Conservation (phyloP, 1,284 basidiomycete genomes). For the Tremellales sp. region DNA sequence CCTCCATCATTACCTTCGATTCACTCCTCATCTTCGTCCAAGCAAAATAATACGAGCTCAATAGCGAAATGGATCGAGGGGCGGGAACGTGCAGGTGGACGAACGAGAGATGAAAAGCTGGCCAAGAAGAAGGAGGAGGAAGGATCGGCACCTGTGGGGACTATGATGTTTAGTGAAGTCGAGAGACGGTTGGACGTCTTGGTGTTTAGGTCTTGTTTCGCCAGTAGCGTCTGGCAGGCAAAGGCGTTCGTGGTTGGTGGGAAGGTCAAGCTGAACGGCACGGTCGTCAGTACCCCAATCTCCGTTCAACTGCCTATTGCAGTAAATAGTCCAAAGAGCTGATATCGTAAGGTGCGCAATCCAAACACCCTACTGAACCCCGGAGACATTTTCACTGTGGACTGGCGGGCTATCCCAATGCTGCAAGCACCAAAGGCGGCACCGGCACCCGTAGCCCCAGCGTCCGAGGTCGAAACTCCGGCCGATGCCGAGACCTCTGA, state of each 20-base stretch:
- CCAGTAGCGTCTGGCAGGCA: conserved; percentile 84
- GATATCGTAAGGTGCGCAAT: conserved; percentile 62
- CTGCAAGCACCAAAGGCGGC: conserved; percentile 45
- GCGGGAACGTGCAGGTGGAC: conserved; percentile 32
- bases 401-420: conserved; percentile 76
- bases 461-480: conserved; percentile 19
- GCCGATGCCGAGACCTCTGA: conserved; percentile 13
- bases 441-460: conserved; percentile 8
- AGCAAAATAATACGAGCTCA: background rate
- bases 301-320: background rate
- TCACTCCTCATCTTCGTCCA: conserved; percentile 51
- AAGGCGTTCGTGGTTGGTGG: conserved; percentile 81
- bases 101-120: conserved; percentile 49
- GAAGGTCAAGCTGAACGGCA: conserved; percentile 83
- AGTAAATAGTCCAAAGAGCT: too few species aligned
- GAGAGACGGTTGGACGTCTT: conserved; percentile 91
- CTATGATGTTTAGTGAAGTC: conserved; percentile 88
- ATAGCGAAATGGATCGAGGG: conserved; percentile 56
- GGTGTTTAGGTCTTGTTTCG: conserved; percentile 88
- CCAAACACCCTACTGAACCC: conserved; percentile 88
- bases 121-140: conserved; percentile 56
- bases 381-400: conserved; percentile 88
- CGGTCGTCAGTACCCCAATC: conserved; percentile 59
- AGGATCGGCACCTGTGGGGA: conserved; percentile 67
- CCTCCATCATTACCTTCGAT: conserved; percentile 83